phyloP scores from a whole-genome alignment of 2,329 filamentous ascomycete genomes.

The Orbilia ellipsospora region DNA sequence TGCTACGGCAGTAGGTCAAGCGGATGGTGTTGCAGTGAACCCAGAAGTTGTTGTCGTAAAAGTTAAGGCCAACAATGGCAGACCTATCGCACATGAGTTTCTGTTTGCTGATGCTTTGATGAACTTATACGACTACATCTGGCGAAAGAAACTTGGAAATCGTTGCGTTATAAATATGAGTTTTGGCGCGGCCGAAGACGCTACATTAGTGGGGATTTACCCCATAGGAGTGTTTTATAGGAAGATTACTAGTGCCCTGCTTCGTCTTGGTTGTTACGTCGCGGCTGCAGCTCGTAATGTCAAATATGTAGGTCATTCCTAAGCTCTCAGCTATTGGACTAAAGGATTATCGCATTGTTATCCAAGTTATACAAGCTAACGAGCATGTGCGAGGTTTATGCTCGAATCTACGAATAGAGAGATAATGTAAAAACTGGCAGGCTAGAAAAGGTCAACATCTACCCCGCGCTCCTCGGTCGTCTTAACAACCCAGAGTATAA shows the following conservation, averaged over 20 bases:
- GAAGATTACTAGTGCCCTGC: background rate
- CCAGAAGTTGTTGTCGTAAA: conserved; percentile 6
- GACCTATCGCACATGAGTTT: background rate
- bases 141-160: background rate
- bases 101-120: background rate
- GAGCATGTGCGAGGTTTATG: no score
- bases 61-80: no score
- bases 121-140: conserved; percentile 7
- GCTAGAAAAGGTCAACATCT: no score
- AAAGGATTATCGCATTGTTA: no score
- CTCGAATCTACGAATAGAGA: no score
- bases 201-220: background rate
- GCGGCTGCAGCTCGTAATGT: background rate
- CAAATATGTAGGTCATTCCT: background rate
- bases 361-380: no score
- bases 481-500: no score
- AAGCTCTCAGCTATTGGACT: no score
- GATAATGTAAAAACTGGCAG: no score
- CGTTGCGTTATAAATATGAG: conserved; percentile 11
- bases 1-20: background rate
- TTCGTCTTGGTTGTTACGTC: conserved; percentile 1
- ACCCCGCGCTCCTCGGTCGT: no score
- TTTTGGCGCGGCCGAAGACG: background rate
- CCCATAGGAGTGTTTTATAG: background rate
- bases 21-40: background rate